These are phyloP conservation scores for Paramecium primaurelia DNA, from an alignment of 73 alveolate genomes.

Conservation along the genomic window DNA sequence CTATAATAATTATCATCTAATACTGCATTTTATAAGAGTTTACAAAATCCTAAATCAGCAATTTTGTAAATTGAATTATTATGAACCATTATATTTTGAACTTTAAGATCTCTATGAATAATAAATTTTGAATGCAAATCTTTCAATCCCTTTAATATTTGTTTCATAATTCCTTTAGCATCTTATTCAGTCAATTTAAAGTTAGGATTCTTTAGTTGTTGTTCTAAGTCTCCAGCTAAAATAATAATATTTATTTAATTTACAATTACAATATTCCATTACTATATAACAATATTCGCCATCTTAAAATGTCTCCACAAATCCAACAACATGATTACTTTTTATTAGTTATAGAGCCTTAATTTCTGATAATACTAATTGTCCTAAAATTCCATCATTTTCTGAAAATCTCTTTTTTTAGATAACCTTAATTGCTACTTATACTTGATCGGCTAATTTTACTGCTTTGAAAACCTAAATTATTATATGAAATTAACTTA, in stretches of 20 bases:
- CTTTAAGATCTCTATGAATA: conserved; percentile 53
- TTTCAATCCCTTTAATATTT: conserved; percentile 4
- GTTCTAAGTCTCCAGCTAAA: not conserved
- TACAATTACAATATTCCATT: conserved; percentile 38
- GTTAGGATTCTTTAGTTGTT: not conserved
- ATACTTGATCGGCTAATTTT: not conserved
- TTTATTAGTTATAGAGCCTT: not conserved
- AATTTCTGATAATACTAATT: not conserved
- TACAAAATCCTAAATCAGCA: conserved; percentile 48
- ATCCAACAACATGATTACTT: not conserved
- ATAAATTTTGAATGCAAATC: conserved; percentile 38
- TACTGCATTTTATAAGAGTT: not conserved
- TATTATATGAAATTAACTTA: not conserved
- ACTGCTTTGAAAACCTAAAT: not conserved
- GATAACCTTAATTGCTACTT: not conserved
- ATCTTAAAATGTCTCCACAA: not conserved
- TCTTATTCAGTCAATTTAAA: not conserved
- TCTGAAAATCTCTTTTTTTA: not conserved
- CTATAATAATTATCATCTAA: not conserved
- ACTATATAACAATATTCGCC: not conserved
- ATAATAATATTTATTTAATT: not conserved
- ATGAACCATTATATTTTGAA: conserved; percentile 27
- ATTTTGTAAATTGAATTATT: conserved; percentile 21
- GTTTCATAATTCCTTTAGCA: not conserved
- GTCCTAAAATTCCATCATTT: not conserved